These are phyloP conservation scores for Euphorbia pulcherrima DNA, from an alignment of 345 rosid genomes.

Conservation along the genomic window DNA sequence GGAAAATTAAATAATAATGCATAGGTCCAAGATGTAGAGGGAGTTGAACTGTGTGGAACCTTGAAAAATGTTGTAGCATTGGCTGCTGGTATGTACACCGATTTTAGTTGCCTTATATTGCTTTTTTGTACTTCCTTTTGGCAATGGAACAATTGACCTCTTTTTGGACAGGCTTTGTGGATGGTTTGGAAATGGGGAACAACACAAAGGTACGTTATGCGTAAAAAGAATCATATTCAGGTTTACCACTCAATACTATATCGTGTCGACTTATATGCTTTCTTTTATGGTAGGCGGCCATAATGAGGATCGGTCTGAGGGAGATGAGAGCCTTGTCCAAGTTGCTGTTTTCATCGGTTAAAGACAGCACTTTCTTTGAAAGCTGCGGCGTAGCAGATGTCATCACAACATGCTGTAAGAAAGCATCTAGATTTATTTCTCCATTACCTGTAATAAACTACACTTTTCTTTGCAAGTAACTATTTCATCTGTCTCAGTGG, in stretches of 20 bases:
- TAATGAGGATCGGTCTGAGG: constrained; percentile 91
- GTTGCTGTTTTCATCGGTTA: constrained; percentile 74
- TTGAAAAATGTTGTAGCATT: constrained; percentile 94
- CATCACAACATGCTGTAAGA: constrained; percentile 88
- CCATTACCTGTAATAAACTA: background rate
- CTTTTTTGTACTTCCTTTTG: background rate
- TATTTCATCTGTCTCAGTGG: constrained; percentile 45
- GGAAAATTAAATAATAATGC: background rate
- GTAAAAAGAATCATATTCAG: background rate
- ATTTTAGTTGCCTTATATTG: background rate
- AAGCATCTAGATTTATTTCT: constrained; percentile 16
- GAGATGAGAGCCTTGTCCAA: constrained; percentile 91
- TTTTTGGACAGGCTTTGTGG: constrained; percentile 63
- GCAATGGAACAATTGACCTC: constrained; percentile 11
- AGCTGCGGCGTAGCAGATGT: constrained; percentile 97
- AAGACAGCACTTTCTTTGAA: constrained; percentile 85
- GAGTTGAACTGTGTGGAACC: constrained; percentile 93
- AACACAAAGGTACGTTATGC: constrained; percentile 73
- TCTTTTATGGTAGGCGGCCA: constrained; percentile 61
- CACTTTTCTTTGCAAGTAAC: background rate
- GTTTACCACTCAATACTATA: background rate
- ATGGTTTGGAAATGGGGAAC: constrained; percentile 94
- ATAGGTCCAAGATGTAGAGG: constrained; percentile 89
- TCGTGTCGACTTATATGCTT: background rate
- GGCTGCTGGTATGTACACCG: constrained; percentile 58